Evolutionary conservation across 306 rosid genomes (phyloP).

Genomic region (Ormosia emarginata): DNA sequence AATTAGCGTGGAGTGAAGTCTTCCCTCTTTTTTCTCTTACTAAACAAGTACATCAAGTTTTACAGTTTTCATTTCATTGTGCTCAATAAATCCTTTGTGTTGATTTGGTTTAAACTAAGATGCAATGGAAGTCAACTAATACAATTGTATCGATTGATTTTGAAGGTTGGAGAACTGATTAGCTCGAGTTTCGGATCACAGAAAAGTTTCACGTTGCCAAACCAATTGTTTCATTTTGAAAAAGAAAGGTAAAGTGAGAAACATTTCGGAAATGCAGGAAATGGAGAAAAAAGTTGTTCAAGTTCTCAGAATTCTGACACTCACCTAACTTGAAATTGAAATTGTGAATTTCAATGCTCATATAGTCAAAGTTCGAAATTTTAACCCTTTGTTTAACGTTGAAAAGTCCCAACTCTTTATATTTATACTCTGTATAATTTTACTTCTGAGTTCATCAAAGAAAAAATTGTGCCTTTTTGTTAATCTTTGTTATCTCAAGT

Average conservation of each 20-base stretch:
- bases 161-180: constrained; percentile 31
- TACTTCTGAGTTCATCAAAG: too few species aligned
- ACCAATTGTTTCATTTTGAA: neutral
- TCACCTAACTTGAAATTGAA: neutral
- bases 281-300: neutral
- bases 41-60: neutral
- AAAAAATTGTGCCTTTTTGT: too few species aligned
- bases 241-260: neutral
- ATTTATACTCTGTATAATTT: too few species aligned
- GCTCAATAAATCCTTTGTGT: neutral
- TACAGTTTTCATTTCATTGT: neutral
- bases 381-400: too few species aligned
- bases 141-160: neutral
- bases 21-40: neutral
- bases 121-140: too few species aligned
- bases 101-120: too few species aligned
- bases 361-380: neutral
- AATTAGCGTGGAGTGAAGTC: too few species aligned
- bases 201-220: neutral
- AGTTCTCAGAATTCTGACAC: neutral
- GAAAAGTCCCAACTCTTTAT: too few species aligned
- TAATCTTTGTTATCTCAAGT: too few species aligned
- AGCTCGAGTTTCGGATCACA: neutral
- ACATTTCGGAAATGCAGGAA: neutral
- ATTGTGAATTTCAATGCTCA: constrained; percentile 17